These are phyloP conservation scores for Pseudoscleropodium purum DNA, from an alignment of 225 moss, liverwort and hornwort species.

Conservation along the genomic window DNA sequence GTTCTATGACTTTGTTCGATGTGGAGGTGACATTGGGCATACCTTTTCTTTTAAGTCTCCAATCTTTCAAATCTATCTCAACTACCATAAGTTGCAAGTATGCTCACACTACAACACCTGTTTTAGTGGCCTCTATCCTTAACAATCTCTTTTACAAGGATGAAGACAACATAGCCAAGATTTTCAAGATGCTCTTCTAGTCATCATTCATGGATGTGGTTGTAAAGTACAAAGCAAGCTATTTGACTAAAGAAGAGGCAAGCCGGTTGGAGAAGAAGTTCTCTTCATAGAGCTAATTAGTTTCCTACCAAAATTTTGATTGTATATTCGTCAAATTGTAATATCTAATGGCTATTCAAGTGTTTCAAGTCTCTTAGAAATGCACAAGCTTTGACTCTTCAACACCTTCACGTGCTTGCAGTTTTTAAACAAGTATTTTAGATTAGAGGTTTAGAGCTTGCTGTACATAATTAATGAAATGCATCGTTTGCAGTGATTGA, in stretches of 20 bases:
- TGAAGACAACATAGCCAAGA: too few relatives aligned
- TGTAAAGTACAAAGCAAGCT: fast-evolving
- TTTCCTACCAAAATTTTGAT: background rate
- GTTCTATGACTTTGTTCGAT: background rate
- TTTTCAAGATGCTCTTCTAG: background rate
- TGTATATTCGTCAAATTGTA: background rate
- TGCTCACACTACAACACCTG: fast-evolving
- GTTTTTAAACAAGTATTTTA: too few relatives aligned
- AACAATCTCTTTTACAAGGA: background rate
- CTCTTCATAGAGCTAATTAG: background rate
- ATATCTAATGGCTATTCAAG: too few relatives aligned
- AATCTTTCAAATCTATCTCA: background rate
- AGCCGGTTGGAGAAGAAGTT: background rate
- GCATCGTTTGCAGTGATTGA: fast-evolving
- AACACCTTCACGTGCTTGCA: fast-evolving
- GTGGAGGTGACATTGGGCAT: background rate
- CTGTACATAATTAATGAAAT: too few relatives aligned
- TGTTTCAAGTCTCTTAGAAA: too few relatives aligned
- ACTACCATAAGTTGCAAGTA: background rate
- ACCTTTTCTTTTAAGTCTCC: background rate
- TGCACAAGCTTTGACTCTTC: too few relatives aligned
- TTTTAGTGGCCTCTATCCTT: fast-evolving
- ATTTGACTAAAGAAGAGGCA: background rate
- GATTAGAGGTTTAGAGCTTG: too few relatives aligned
- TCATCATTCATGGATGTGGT: background rate